Conservation (phyloP, 139 green algal species). For the Volvox africanus region DNA sequence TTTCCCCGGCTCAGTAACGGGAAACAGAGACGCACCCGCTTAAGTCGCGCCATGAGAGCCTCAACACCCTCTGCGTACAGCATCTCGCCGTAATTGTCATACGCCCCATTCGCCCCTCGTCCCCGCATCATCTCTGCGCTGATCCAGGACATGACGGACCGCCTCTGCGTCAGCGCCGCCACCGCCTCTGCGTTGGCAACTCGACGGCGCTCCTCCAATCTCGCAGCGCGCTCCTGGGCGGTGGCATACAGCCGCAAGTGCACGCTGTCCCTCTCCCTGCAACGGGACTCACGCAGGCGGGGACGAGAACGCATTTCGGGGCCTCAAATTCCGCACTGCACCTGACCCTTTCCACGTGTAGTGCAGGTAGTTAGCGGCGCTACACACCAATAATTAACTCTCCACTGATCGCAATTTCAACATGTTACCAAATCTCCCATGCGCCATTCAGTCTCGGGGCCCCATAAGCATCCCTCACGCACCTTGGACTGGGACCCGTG, state of each 20-base stretch:
- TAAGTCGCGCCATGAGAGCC: constrained; percentile 35
- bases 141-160: constrained; percentile 72
- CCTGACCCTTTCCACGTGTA: too few species aligned
- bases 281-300: not conserved
- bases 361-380: too few species aligned
- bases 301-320: not conserved
- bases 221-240: constrained; percentile 59
- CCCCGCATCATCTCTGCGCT: constrained; percentile 78
- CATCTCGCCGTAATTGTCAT: constrained; percentile 87
- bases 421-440: too few species aligned
- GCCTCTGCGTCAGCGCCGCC: constrained; percentile 52
- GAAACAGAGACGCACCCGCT: constrained; percentile 50
- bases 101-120: constrained; percentile 63
- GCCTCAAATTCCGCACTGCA: too few species aligned
- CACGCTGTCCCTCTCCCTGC: constrained; percentile 50
- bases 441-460: too few species aligned
- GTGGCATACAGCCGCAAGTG: constrained; percentile 72
- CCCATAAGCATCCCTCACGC: not conserved
- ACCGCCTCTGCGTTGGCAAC: constrained; percentile 43
- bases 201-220: constrained; percentile 64
- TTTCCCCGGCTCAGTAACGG: too few species aligned
- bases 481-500: constrained; percentile 29
- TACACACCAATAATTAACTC: too few species aligned
- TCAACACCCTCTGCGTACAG: constrained; percentile 87
- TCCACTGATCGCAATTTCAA: too few species aligned